Base-by-base conservation (phyloP, 1,284 basidiomycete genomes). In the Pterulicium gracile region DNA sequence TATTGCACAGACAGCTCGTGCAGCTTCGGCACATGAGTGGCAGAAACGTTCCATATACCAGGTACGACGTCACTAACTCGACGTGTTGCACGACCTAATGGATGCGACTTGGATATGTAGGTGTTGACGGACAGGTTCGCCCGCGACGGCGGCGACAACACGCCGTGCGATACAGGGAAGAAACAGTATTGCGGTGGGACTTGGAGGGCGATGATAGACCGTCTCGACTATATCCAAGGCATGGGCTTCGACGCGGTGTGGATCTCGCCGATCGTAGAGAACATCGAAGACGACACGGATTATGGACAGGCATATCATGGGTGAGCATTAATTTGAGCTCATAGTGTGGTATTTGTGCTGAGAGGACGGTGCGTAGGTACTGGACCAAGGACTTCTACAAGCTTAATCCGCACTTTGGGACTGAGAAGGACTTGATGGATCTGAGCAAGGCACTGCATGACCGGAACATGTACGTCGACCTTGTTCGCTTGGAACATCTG, bases 91-190 rank as follows among this genome's bases (percentile, higher is more conserved):
- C 15, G n/a, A 32, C 7, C 27, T 10, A 32, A 32, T 23, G 35
- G 10, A 2, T 12, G 39, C 18, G 18, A 3, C 7, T 3, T 2
- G 17, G 23, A 44, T 51, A 45, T 46, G 39, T 32, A 64, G 62
- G 57, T 88, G 49, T 69, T 89, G 45, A 86, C 82, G 2, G 87
- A 89, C 61, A 76, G 86, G 27, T 89, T 84, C 56, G 81, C 83
- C 4, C 70, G 71, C 50, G 59, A 71, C 3, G 51, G 55, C 42
- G 47, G 55, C 44, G 60, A 67, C 1, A 66, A 68, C 40, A 64
- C 53, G 12, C 35, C 57, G 3, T 88, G 85, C 58, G 65, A 81
- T 54, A 70, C 75, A 2, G 63, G 66, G 21, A 58, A 66, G 22
- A 69, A 72, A 49, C 70, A 68, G 14, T 86, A 81, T 67, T 88